phyloP scores from a whole-genome alignment of 179 eudicot species.

The Amaranthus tricolor region DNA sequence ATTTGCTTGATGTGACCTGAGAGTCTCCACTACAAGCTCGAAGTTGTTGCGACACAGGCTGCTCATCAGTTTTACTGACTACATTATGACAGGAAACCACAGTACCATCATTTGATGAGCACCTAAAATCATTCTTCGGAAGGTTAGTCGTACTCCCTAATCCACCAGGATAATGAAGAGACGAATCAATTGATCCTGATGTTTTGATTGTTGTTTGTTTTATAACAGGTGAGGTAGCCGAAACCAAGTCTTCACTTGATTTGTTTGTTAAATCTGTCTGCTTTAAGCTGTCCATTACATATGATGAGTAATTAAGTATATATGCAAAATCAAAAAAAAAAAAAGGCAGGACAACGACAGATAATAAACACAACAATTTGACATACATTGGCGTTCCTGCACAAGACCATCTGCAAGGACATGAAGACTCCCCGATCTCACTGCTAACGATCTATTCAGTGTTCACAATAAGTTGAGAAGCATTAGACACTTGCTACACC shows the following conservation, averaged over 20 bases:
- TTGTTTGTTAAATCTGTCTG: slow-evolving; percentile 7
- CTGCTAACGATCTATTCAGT: slow-evolving; percentile 33
- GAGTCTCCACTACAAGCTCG: slow-evolving; percentile 37
- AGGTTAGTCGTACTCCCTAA: not conserved
- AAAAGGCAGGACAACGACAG: not conserved
- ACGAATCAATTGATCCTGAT: slow-evolving; percentile 16
- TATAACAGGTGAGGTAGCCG: slow-evolving; percentile 15
- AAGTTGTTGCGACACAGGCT: slow-evolving; percentile 19
- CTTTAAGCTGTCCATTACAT: slow-evolving; percentile 24
- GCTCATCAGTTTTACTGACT: slow-evolving; percentile 23
- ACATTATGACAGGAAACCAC: slow-evolving; percentile 22
- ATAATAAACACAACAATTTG: slow-evolving; percentile 6
- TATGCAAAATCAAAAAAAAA: not conserved
- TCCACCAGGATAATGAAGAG: not conserved
- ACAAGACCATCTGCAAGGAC: slow-evolving; percentile 17
- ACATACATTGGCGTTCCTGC: slow-evolving; percentile 33
- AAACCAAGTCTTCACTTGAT: slow-evolving; percentile 12
- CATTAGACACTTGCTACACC: slow-evolving; percentile 15
- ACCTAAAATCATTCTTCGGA: slow-evolving; percentile 23
- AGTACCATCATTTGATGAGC: slow-evolving; percentile 27
- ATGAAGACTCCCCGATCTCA: slow-evolving; percentile 23
- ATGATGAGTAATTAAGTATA: not conserved
- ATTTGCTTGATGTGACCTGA: slow-evolving; percentile 38
- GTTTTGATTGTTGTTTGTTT: slow-evolving; percentile 17
- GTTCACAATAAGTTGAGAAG: slow-evolving; percentile 21